Base-by-base conservation (phyloP, 2,329 filamentous ascomycete species). In the Neophaeococcomyces aloes region DNA sequence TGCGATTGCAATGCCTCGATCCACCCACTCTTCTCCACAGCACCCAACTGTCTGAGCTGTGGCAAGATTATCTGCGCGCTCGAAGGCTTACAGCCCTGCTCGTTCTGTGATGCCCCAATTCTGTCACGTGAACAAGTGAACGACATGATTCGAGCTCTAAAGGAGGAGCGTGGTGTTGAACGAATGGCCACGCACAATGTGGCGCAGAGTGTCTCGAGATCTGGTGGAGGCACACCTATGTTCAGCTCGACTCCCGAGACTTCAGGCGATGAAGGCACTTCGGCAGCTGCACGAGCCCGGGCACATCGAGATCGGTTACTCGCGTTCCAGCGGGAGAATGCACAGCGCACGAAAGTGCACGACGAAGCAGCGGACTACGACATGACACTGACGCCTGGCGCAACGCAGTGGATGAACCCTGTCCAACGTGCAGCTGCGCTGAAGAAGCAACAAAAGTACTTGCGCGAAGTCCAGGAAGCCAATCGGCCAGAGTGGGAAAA, bases 21-120 rank as follows among this genome's bases (percentile, higher is more conserved):
- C 1, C 91, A 98, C 61, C 85, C 89, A 1, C 74, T 96, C 2
- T 81, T 95, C 34, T 78, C 78, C n/a, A 87, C 89, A 0, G 87
- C 88, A 0, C 91, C 91, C 1, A 98, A 96, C 60, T 98, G 91
- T 59, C 67, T 93, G 13, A 81, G 75, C 34, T 98, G 91, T 56
- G 91, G 91, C 47, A 96, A 96, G 61, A 86, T 98, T 10, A 81
- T 96, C 43, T 98, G 91, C 61, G 78, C 94, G 18, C 88, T 91
- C 57, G 88, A 98, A 63, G 91, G 91, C 0, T 71, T 96, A 1
- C 89, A 89, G 0, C 89, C 89, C 0, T 98, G 91, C 62, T 95
- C 89, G 0, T 95, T 85, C 58, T 98, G 91, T 65, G 79, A 79
- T 0, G 71, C 75, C 0, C 78, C 86, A 0, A 68, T 98, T 0